These are phyloP conservation scores for Pythium biforme DNA, from an alignment of 352 stramenopile species.

Conservation along the genomic window DNA sequence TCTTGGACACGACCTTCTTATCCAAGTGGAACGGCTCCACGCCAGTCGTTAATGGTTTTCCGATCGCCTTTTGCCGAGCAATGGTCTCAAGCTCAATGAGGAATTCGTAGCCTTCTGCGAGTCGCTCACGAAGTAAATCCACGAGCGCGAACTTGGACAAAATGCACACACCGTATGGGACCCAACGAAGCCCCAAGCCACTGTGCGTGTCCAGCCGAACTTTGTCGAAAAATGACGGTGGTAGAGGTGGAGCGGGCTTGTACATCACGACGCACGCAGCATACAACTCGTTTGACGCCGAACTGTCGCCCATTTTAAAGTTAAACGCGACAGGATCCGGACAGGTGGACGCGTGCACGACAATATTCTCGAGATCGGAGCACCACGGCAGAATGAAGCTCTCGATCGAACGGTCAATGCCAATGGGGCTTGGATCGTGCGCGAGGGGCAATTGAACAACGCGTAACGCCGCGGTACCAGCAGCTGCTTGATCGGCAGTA, in stretches of 20 bases:
- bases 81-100: constrained; percentile 69
- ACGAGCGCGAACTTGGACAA: constrained; percentile 83
- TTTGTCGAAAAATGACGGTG: constrained; percentile 56
- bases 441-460: constrained; percentile 26
- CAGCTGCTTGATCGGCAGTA: constrained; percentile 18
- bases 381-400: constrained; percentile 41
- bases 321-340: constrained; percentile 41
- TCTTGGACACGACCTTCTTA: constrained; percentile 75
- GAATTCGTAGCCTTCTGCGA: constrained; percentile 81
- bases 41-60: neutral
- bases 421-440: constrained; percentile 24
- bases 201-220: constrained; percentile 44
- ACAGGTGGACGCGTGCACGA: constrained; percentile 28
- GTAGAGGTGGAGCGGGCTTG: constrained; percentile 65
- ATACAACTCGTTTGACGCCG: constrained; percentile 68
- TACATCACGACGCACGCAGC: constrained; percentile 79
- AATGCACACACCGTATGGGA: constrained; percentile 79
- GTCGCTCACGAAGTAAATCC: constrained; percentile 71
- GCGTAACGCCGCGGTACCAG: constrained; percentile 22
- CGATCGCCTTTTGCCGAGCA: constrained; percentile 28
- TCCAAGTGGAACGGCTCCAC: constrained; percentile 55
- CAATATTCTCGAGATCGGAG: constrained; percentile 26
- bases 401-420: constrained; percentile 32
- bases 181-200: constrained; percentile 48
- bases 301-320: constrained; percentile 71